These are phyloP conservation scores for Trichoderma sp. DNA, from an alignment of 2,329 filamentous ascomycete species.

Conservation along the genomic window DNA sequence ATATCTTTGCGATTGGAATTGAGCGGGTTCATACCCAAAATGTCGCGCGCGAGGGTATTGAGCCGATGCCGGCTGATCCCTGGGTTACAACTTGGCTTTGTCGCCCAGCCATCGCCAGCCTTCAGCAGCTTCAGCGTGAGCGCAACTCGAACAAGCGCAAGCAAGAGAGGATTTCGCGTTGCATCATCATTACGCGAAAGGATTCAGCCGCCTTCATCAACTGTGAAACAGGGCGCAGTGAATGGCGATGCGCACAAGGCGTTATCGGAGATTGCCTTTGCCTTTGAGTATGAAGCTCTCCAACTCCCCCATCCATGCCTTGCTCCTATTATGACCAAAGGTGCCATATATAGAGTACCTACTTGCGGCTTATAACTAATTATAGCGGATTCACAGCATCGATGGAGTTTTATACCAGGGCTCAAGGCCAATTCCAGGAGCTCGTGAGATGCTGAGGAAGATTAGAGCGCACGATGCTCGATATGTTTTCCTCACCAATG, in stretches of 20 bases:
- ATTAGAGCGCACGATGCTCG: slow-evolving; percentile 77
- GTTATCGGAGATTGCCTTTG: slow-evolving; percentile 41
- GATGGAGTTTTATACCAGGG: slow-evolving; percentile 93
- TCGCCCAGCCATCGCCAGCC: neutral
- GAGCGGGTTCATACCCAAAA: neutral
- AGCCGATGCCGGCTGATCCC: slow-evolving; percentile 14
- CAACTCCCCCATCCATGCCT: neutral
- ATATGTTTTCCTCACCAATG: slow-evolving; percentile 95
- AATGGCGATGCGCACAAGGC: slow-evolving; percentile 31
- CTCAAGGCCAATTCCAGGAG: slow-evolving; percentile 75
- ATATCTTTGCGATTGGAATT: neutral
- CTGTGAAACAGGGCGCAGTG: neutral
- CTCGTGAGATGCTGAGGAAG: slow-evolving; percentile 69
- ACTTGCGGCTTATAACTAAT: neutral
- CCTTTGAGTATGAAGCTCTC: slow-evolving; percentile 38
- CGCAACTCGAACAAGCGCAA: neutral
- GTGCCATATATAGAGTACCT: neutral
- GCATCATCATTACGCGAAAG: neutral
- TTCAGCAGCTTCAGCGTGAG: neutral
- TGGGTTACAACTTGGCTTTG: neutral
- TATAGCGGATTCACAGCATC: slow-evolving; percentile 52
- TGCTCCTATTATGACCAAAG: neutral
- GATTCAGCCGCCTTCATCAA: neutral
- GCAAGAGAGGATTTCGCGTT: neutral
- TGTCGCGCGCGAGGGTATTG: slow-evolving; percentile 15